Evolutionary conservation across 305 asterid genomes (phyloP).

Genomic region (Solanum hybrid): DNA sequence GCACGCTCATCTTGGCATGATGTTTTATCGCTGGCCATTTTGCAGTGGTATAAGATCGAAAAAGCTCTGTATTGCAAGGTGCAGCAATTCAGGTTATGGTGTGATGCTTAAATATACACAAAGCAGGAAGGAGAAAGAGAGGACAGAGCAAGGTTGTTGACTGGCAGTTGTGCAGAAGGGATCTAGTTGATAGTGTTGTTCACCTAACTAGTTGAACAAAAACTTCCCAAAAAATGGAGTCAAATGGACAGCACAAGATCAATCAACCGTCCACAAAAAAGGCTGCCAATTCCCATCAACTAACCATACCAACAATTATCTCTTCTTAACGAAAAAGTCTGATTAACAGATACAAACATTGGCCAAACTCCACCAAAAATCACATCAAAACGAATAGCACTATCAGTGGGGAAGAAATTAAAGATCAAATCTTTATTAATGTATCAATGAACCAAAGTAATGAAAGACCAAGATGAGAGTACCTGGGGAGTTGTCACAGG

Average conservation of each 20-base stretch:
- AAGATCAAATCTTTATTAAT: background rate
- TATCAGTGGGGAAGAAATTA: background rate
- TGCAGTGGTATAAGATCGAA: background rate
- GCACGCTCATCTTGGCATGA: constrained; percentile 29
- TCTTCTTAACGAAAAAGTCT: background rate
- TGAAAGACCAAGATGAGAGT: constrained; percentile 6
- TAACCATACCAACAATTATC: background rate
- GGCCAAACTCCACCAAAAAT: background rate
- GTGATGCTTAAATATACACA: constrained; percentile 15
- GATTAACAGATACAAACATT: background rate
- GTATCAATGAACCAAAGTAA: background rate
- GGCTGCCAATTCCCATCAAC: background rate
- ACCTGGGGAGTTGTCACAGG: constrained; percentile 97
- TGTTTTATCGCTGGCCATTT: constrained; percentile 31
- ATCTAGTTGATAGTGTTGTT: constrained; percentile 22
- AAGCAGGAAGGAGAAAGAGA: background rate
- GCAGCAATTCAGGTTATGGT: background rate
- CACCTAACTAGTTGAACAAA: constrained; percentile 3
- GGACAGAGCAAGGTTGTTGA: constrained; percentile 11
- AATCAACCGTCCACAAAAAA: background rate
- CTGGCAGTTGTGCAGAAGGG: constrained; percentile 35
- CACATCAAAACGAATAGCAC: background rate
- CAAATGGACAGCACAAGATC: background rate
- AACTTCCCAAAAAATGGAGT: background rate
- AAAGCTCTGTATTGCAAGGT: background rate